Evolutionary conservation across 140 eudicot genomes (phyloP).

Genomic region (Erigeron philadelphicus): DNA sequence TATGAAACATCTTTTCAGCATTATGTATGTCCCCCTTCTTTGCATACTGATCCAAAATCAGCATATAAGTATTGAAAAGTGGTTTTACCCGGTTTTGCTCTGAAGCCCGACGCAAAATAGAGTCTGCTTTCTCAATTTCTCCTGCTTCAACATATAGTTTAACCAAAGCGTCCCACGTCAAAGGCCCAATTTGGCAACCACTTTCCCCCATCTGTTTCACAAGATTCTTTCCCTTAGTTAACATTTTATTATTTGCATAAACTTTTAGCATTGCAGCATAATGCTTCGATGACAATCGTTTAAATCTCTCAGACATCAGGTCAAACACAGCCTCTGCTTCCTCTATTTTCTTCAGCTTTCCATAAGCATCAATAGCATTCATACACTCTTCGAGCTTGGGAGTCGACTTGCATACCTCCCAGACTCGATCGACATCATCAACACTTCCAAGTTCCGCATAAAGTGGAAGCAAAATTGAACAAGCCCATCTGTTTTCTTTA

Average conservation of each 20-base stretch:
- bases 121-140: slow-evolving; percentile 73
- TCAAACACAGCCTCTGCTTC: slow-evolving; percentile 76
- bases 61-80: slow-evolving; percentile 45
- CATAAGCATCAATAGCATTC: slow-evolving; percentile 67
- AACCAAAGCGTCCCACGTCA: slow-evolving; percentile 69
- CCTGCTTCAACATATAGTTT: slow-evolving; percentile 66
- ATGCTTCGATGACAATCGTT: slow-evolving; percentile 39
- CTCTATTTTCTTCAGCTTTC: slow-evolving; percentile 55
- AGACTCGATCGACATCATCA: slow-evolving; percentile 62
- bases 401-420: slow-evolving; percentile 51
- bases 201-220: slow-evolving; percentile 59
- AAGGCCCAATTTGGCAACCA: slow-evolving; percentile 58
- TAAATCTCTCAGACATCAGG: slow-evolving; percentile 24
- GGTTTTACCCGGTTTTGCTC: slow-evolving; percentile 44
- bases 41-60: slow-evolving; percentile 62
- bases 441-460: slow-evolving; percentile 53
- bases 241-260: slow-evolving; percentile 68
- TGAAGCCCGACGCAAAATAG: slow-evolving; percentile 48
- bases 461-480: slow-evolving; percentile 48
- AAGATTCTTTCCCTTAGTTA: slow-evolving; percentile 69
- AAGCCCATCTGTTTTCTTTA: slow-evolving; percentile 39
- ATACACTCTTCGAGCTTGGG: slow-evolving; percentile 38
- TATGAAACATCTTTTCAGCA: slow-evolving; percentile 64
- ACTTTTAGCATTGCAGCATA: slow-evolving; percentile 46
- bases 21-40: slow-evolving; percentile 69